Conservation (phyloP, 2,329 filamentous ascomycete genomes). For the Hypocrella siamensis region DNA sequence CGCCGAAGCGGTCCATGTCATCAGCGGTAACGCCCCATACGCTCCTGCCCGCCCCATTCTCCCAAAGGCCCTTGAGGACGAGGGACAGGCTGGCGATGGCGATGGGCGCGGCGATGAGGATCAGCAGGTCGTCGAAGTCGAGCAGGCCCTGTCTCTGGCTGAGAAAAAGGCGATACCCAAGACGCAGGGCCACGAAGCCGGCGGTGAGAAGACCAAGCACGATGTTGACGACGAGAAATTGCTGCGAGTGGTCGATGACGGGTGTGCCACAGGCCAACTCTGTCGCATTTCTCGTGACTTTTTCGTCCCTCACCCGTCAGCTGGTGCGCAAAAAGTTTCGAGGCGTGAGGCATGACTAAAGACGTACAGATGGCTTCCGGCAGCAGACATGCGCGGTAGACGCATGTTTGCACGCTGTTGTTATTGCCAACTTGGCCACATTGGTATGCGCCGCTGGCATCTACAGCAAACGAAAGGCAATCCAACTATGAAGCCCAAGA, state of each 20-base stretch:
- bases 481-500: not conserved
- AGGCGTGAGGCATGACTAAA: not conserved
- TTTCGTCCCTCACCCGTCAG: too few relatives aligned
- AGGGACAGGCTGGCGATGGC: slow-evolving; percentile 1
- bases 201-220: slow-evolving; percentile 1
- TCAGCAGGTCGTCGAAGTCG: slow-evolving; percentile 1
- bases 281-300: slow-evolving; percentile 1
- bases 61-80: not conserved
- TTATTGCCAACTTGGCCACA: slow-evolving; percentile 1
- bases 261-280: slow-evolving; percentile 1
- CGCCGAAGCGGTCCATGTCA: not conserved
- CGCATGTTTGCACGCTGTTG: not conserved
- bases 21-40: not conserved
- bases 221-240: slow-evolving; percentile 2
- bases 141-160: not conserved
- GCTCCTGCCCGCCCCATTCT: slow-evolving; percentile 1
- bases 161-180: slow-evolving; percentile 1
- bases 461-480: not conserved
- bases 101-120: slow-evolving; percentile 1
- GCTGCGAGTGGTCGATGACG: not conserved
- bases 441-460: not conserved
- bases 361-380: slow-evolving; percentile 1
- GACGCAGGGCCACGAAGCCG: not conserved
- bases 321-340: too few relatives aligned
- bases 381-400: not conserved